These are phyloP conservation scores for Beauveria scarabaeidicola DNA, from an alignment of 2,329 filamentous ascomycete genomes.

Conservation along the genomic window DNA sequence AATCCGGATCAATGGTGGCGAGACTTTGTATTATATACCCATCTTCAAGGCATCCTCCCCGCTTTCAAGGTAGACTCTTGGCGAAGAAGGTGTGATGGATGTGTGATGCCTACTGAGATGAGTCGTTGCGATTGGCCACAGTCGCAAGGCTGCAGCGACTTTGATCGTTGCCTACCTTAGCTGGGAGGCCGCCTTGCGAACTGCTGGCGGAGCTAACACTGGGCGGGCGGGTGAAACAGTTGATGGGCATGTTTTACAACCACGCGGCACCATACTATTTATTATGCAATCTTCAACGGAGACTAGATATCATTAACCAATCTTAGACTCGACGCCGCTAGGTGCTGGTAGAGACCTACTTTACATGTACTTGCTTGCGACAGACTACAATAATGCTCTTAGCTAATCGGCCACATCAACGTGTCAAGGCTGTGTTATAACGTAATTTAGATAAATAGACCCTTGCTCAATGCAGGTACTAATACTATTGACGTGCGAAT, in stretches of 20 bases:
- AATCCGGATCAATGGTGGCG: not conserved
- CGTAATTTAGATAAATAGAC: not conserved
- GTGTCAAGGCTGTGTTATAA: too few species aligned
- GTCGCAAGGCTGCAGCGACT: not conserved
- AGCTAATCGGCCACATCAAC: too few species aligned
- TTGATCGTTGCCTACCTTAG: not conserved
- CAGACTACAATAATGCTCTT: too few species aligned
- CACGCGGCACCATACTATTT: not conserved
- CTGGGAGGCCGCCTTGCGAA: conserved; percentile 7
- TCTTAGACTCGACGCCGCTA: too few species aligned
- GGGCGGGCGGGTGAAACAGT: not conserved
- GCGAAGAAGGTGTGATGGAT: not conserved
- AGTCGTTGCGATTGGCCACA: not conserved
- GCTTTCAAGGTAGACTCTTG: not conserved
- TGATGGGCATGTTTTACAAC: not conserved
- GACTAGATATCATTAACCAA: too few species aligned
- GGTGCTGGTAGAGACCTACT: too few species aligned
- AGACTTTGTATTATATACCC: not conserved
- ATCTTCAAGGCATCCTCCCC: not conserved
- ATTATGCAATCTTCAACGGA: not conserved
- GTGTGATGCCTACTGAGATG: conserved; percentile 6
- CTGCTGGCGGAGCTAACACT: not conserved
- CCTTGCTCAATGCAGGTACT: not conserved
- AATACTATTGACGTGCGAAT: not conserved
- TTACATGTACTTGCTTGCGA: too few species aligned